A percentile compares a stretch with the other conserved stretches of the same genome.
Evolutionary conservation across 306 rosid genomes (phyloP).

Genomic region (Gynostemma pentaphyllum): DNA sequence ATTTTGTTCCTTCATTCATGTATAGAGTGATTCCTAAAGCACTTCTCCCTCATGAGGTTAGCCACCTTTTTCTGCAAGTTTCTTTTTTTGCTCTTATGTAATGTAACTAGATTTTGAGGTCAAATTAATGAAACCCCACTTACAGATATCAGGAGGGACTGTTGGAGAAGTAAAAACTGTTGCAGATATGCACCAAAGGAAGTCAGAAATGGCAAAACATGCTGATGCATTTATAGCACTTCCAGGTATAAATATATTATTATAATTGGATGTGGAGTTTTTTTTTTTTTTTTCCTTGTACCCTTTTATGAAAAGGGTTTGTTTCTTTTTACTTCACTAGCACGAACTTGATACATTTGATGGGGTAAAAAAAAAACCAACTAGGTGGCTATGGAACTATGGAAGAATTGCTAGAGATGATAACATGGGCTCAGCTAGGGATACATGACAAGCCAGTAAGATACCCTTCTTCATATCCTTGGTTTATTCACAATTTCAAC

Average conservation of each 20-base stretch:
- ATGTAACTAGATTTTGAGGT: not conserved
- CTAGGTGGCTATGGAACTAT: constrained; percentile 27
- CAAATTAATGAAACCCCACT: constrained; percentile 13
- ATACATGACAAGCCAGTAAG: constrained; percentile 28
- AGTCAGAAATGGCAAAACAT: constrained; percentile 54
- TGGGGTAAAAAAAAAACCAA: not conserved
- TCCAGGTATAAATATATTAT: constrained; percentile 26
- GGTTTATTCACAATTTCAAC: not conserved
- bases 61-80: constrained; percentile 10
- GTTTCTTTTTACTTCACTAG: not conserved
- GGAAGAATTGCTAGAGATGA: constrained; percentile 24
- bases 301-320: not conserved
- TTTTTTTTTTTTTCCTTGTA: not conserved
- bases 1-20: constrained; percentile 10
- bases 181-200: constrained; percentile 53
- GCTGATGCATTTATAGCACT: constrained; percentile 66
- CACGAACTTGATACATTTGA: not conserved
- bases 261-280: not conserved
- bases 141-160: constrained; percentile 45
- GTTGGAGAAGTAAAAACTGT: constrained; percentile 48
- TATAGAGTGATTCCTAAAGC: constrained; percentile 54
- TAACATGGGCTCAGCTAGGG: constrained; percentile 28
- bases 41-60: constrained; percentile 50
- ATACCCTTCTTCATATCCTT: not conserved
- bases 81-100: not conserved